Evolutionary conservation across 1,284 basidiomycete species (phyloP).

Genomic region (Abortiporus biennis): DNA sequence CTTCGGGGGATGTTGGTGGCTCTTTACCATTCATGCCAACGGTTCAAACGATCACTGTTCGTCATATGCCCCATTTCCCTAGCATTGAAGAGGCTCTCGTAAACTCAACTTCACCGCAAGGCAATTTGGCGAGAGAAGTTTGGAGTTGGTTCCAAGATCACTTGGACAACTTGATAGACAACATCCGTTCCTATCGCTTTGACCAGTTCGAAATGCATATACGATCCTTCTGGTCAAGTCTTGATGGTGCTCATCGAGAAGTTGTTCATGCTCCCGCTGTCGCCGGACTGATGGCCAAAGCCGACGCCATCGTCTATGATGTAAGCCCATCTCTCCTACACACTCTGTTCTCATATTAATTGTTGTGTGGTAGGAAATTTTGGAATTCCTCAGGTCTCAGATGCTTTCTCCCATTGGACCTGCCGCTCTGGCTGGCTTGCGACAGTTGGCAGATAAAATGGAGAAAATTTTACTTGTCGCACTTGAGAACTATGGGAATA

Average conservation of each 20-base stretch:
- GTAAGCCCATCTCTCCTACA: slow-evolving; percentile 36
- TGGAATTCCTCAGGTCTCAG: slow-evolving; percentile 77
- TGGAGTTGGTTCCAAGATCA: slow-evolving; percentile 87
- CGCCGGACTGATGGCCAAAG: slow-evolving; percentile 81
- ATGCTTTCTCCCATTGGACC: slow-evolving; percentile 75
- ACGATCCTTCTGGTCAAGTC: slow-evolving; percentile 74
- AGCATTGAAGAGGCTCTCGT: slow-evolving; percentile 78
- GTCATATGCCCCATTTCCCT: slow-evolving; percentile 73
- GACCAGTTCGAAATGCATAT: slow-evolving; percentile 85
- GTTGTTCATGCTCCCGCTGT: slow-evolving; percentile 83
- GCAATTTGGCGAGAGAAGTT: slow-evolving; percentile 72
- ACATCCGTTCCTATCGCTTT: slow-evolving; percentile 69
- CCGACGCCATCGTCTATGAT: slow-evolving; percentile 84
- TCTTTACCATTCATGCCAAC: slow-evolving; percentile 37
- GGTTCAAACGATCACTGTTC: slow-evolving; percentile 57
- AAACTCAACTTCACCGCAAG: slow-evolving; percentile 65
- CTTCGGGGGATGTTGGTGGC: slow-evolving; percentile 37
- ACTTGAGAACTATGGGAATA: slow-evolving; percentile 76
- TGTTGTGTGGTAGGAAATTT: slow-evolving; percentile 60
- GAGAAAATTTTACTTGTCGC: slow-evolving; percentile 80
- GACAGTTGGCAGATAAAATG: slow-evolving; percentile 86
- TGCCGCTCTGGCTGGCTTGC: slow-evolving; percentile 59
- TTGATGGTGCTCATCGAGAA: slow-evolving; percentile 71
- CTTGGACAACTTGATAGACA: slow-evolving; percentile 72
- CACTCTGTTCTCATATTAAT: not conserved